phyloP scores from a whole-genome alignment of 768 basidiomycete genomes.

The Mycena kentingensis region DNA sequence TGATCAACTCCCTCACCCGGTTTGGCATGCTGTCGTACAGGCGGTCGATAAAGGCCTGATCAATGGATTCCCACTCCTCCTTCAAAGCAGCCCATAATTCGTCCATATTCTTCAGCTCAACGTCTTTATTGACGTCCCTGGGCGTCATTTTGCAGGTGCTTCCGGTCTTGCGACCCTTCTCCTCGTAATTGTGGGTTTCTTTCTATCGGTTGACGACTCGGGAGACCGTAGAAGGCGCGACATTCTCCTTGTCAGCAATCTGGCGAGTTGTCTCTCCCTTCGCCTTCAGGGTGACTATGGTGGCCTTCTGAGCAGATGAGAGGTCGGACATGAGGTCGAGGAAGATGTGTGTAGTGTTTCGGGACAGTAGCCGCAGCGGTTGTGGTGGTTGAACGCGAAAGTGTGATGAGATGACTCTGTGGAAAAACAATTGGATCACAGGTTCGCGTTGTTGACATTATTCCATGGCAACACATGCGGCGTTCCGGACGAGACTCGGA shows the following conservation, averaged over 20 bases:
- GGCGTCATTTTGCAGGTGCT: neutral
- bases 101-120: too few species aligned
- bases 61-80: too few species aligned
- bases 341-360: neutral
- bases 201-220: neutral
- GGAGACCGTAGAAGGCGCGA: neutral
- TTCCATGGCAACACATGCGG: neutral
- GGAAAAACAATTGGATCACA: slow-evolving; percentile 7
- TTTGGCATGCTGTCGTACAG: too few species aligned
- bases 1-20: too few species aligned
- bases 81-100: too few species aligned
- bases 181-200: neutral
- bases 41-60: too few species aligned
- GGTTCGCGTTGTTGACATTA: neutral
- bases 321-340: neutral
- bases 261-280: neutral
- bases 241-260: slow-evolving; percentile 1
- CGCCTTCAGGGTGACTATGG: neutral
- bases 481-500: neutral
- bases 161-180: neutral
- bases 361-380: neutral
- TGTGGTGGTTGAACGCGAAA: neutral
- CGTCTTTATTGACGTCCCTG: neutral
- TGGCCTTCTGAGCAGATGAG: neutral
- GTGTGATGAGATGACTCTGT: neutral